Base-by-base conservation (phyloP, 768 basidiomycete genomes). In the Naganishia vaughanmartiniae region DNA sequence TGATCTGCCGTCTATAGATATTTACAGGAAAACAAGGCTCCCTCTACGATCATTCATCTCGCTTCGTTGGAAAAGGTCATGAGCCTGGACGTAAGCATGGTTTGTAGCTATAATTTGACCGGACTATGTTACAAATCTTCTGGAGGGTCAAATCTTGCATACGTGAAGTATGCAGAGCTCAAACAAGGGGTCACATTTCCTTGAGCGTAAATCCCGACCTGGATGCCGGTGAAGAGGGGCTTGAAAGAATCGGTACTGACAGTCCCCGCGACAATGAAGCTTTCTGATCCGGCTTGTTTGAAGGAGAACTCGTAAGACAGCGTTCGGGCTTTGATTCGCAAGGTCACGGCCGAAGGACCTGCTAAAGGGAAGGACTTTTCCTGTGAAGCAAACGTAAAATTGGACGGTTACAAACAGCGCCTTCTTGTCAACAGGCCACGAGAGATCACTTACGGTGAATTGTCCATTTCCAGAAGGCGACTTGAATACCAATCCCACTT, bases 181-280 rank as follows among this genome's bases (percentile, higher is more conserved):
- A 48, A 26, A 54, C 70, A 71, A 19, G 70, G 65, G 17, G 31
- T 54, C 31, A 54, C 68, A 34, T 66, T 55, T 14, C 73, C 73
- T 46, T 72, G 71, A 3, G 71, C 71, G 54, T 60, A 74, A 7
- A 72, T 30, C 9, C 65, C 73, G 31, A 74, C 54, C 34, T 70
- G 72, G 34, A 66, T 60, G n/a, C 73, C 73, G 26, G 72, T 72
- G 65, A 65, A 65, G 19, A 65, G 33, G 21, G 65, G 65, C 26
- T 48, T 28, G 45, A 65, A 65, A 15, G 48, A 46, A 36, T 48
- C 24, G 65, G 65, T n/a, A 21, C 28, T 24, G 45, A 65, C 46
- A 17, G 45, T n/a, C 24, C 65, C 65, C 21, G 42, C 65, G 9
- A 42, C 36, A 24, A 36, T 51, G 21, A n/a, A 46, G 28, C 48